Evolutionary conservation across 1,284 basidiomycete species (phyloP).

Genomic region (Malassezia yamatoensis): DNA sequence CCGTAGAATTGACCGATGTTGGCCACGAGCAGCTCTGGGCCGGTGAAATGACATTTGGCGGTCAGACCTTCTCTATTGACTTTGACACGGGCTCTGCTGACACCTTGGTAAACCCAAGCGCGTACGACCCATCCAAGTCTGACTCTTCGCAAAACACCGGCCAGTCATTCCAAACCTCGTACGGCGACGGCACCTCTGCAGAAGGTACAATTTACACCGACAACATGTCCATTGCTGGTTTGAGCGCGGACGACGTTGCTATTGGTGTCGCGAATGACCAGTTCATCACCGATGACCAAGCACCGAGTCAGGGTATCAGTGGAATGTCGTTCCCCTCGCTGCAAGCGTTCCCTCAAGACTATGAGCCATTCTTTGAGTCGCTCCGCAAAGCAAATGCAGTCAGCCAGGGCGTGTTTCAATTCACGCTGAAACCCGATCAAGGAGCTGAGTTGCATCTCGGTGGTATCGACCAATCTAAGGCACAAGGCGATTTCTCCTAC

Average conservation of each 20-base stretch:
- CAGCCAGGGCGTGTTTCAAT: constrained; percentile 46
- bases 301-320: constrained; percentile 35
- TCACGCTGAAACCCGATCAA: constrained; percentile 52
- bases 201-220: constrained; percentile 55
- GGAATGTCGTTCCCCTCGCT: constrained; percentile 46
- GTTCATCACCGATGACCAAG: constrained; percentile 31
- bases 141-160: constrained; percentile 25
- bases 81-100: constrained; percentile 46
- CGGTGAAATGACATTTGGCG: constrained; percentile 34
- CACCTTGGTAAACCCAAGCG: constrained; percentile 34
- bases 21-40: constrained; percentile 33
- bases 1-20: constrained; percentile 28
- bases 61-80: constrained; percentile 33
- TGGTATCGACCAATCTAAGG: constrained; percentile 27
- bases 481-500: constrained; percentile 48
- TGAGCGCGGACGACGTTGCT: constrained; percentile 41
- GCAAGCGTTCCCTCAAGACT: constrained; percentile 23
- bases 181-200: constrained; percentile 56
- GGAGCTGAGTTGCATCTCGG: constrained; percentile 58
- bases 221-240: constrained; percentile 49
- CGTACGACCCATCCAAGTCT: constrained; percentile 28
- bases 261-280: constrained; percentile 45
- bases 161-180: constrained; percentile 52
- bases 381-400: constrained; percentile 22
- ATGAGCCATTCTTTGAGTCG: constrained; percentile 23